These are phyloP conservation scores for Chaetomidium leptoderma DNA, from an alignment of 495 filamentous ascomycete species.

Conservation along the genomic window DNA sequence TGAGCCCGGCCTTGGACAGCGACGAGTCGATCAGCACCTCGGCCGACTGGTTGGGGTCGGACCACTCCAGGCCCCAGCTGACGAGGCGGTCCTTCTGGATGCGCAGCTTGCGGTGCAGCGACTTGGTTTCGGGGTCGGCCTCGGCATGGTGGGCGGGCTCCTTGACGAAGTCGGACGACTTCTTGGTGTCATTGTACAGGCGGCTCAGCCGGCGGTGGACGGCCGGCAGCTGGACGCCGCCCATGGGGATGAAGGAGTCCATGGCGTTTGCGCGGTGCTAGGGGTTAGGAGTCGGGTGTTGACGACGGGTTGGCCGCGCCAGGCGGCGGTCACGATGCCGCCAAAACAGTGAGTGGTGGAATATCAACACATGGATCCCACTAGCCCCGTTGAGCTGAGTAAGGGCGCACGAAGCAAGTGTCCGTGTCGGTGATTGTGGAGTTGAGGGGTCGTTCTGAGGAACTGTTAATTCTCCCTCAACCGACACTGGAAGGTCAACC, in stretches of 20 bases:
- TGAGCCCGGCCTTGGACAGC: slow-evolving; percentile 74
- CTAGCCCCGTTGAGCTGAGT: neutral
- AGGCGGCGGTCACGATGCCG: neutral
- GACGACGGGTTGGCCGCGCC: neutral
- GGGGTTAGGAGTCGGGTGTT: neutral
- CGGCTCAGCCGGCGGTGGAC: slow-evolving; percentile 74
- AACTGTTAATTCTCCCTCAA: neutral
- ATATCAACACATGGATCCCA: neutral
- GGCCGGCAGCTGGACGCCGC: slow-evolving; percentile 44
- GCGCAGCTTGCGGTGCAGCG: slow-evolving; percentile 53
- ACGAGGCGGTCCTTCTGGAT: slow-evolving; percentile 73
- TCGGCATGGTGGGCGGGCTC: slow-evolving; percentile 59
- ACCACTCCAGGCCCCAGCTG: slow-evolving; percentile 90
- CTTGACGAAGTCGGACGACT: slow-evolving; percentile 76
- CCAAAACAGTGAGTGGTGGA: neutral
- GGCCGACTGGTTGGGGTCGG: slow-evolving; percentile 59
- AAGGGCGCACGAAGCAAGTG: neutral
- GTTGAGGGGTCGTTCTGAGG: neutral
- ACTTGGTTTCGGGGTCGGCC: slow-evolving; percentile 52
- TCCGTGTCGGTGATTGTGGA: neutral
- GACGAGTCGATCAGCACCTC: slow-evolving; percentile 75
- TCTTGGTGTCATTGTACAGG: slow-evolving; percentile 89
- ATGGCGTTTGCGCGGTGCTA: no score
- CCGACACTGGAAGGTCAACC: neutral
- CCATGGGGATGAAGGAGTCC: slow-evolving; percentile 46